These are phyloP conservation scores for Violaceomyces palustris DNA, from an alignment of 1,284 basidiomycete genomes.

Conservation along the genomic window DNA sequence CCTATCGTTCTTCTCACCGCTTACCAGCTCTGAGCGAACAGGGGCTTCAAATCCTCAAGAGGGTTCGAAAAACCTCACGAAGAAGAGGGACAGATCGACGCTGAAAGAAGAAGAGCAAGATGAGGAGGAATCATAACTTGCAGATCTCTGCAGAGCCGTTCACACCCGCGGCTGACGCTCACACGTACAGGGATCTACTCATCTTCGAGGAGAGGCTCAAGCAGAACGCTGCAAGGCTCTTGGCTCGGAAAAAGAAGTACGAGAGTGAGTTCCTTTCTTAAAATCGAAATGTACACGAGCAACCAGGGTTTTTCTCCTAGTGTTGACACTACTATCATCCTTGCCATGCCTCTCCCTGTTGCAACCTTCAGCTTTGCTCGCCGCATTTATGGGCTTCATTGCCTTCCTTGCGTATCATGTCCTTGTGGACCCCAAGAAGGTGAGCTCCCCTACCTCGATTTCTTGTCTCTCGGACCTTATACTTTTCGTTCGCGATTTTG, in stretches of 20 bases:
- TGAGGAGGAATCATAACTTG: too few relatives aligned
- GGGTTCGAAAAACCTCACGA: too few relatives aligned
- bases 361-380: constrained; percentile 5
- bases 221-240: constrained; percentile 76
- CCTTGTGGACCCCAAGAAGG: constrained; percentile 60
- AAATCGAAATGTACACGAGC: not conserved
- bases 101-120: constrained; percentile 5
- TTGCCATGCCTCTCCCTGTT: constrained; percentile 1
- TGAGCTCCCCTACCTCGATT: not conserved
- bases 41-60: too few relatives aligned
- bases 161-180: constrained; percentile 63
- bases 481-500: too few relatives aligned
- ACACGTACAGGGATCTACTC: constrained; percentile 81
- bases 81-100: too few relatives aligned
- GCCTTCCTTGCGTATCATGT: constrained; percentile 69
- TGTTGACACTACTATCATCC: constrained; percentile 2
- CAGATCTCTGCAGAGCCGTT: too few relatives aligned
- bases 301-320: constrained; percentile 2
- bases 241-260: constrained; percentile 76
- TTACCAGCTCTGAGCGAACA: too few relatives aligned
- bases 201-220: constrained; percentile 94
- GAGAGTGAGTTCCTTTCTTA: constrained; percentile 71
- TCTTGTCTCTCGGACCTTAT: too few relatives aligned
- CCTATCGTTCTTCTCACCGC: too few relatives aligned
- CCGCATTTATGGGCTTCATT: constrained; percentile 60